Percentiles rank a stretch among this genome's conserved stretches.
Conservation (phyloP, 441 rosid species). For the Flueggea neowawraea region DNA sequence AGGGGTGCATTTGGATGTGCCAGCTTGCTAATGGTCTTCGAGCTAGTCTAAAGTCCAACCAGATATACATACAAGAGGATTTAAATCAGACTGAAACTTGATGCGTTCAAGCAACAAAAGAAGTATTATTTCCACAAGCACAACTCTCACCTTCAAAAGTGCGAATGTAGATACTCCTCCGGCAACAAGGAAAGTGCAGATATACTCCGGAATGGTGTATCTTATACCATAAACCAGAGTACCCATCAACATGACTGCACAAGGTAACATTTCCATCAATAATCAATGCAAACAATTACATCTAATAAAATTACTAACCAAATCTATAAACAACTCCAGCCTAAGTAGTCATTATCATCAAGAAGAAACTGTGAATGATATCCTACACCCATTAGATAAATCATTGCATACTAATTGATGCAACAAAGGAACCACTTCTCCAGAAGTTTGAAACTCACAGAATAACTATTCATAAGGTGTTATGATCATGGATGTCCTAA, state of each 20-base stretch:
- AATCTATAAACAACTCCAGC: no score
- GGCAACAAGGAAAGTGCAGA: conserved; percentile 83
- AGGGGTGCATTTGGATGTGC: conserved; percentile 96
- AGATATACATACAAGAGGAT: not conserved
- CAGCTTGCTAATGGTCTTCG: conserved; percentile 86
- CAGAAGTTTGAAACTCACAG: no score
- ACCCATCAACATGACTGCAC: conserved; percentile 95
- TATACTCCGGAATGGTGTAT: conserved; percentile 77
- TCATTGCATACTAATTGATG: no score
- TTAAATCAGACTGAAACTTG: no score
- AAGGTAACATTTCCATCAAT: conserved; percentile 6
- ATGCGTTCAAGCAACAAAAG: no score
- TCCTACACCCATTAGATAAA: no score
- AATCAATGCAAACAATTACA: conserved; percentile 3
- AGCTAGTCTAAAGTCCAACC: conserved; percentile 62
- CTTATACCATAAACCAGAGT: conserved; percentile 79
- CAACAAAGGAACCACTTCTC: not conserved
- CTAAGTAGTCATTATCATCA: no score
- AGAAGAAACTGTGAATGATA: no score
- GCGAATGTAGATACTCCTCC: conserved; percentile 95
- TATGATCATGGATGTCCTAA: no score
- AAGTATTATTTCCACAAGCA: not conserved
- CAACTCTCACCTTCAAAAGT: conserved; percentile 64
- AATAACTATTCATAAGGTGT: no score
- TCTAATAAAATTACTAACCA: no score